Percentiles rank a stretch among this genome's conserved stretches.
Conservation (phyloP, 208 protist genomes). For the Polymyxa betae region DNA sequence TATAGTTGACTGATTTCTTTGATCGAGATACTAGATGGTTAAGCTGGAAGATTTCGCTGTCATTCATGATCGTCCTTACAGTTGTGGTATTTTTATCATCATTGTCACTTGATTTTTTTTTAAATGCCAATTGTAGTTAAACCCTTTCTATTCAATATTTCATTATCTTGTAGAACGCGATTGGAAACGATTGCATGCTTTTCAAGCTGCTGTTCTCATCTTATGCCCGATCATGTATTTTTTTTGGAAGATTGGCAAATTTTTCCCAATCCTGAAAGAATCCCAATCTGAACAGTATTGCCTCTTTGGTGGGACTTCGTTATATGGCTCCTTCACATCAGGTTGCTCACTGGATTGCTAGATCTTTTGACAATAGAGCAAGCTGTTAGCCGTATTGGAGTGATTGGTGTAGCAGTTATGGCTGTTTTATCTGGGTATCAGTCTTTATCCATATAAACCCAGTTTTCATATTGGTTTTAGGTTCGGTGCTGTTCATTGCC, state of each 20-base stretch:
- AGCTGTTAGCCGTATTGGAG: neutral
- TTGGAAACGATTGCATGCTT: neutral
- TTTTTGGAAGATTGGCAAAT: neutral
- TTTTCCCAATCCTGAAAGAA: neutral
- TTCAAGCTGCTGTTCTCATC: neutral
- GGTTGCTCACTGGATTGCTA: neutral
- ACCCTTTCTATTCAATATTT: neutral
- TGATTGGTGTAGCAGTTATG: neutral
- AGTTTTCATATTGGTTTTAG: too few relatives aligned
- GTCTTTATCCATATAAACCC: too few relatives aligned
- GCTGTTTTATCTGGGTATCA: neutral
- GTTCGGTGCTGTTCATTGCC: conserved; percentile 5
- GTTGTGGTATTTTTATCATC: neutral
- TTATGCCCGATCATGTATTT: neutral
- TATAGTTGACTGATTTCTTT: neutral
- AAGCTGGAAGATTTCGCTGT: neutral
- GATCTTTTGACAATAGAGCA: neutral
- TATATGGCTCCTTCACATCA: too few relatives aligned
- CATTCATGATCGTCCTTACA: neutral
- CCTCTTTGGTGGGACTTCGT: too few relatives aligned
- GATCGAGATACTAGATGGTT: neutral
- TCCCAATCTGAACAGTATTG: too few relatives aligned
- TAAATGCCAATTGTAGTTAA: too few relatives aligned
- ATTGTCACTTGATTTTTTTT: too few relatives aligned
- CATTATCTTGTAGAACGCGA: neutral